Evolutionary conservation across 2,329 filamentous ascomycete species (phyloP).

Genomic region (Monilinia fructigena): DNA sequence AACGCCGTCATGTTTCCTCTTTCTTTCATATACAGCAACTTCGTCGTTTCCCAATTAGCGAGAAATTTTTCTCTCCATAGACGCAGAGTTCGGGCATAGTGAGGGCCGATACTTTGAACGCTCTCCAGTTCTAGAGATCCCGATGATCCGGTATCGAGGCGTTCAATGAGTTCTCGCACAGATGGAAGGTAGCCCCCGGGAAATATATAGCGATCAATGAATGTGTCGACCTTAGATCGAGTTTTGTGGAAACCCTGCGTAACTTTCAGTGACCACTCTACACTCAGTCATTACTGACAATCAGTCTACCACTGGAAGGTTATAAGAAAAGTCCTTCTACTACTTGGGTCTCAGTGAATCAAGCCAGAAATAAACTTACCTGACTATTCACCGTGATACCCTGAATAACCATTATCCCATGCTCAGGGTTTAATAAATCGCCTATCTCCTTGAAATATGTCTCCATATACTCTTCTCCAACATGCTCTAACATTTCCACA

Average conservation of each 20-base stretch:
- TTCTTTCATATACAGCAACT: conserved; percentile 54
- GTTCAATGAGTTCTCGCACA: conserved; percentile 52
- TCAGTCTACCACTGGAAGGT: background rate
- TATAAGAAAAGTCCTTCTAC: background rate
- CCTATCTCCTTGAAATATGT: conserved; percentile 62
- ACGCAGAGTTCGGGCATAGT: conserved; percentile 65
- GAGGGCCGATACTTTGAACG: conserved; percentile 68
- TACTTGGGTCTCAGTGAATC: background rate
- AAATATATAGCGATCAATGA: conserved; percentile 73
- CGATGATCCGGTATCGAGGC: conserved; percentile 57
- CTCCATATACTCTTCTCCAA: conserved; percentile 62
- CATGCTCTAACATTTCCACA: conserved; percentile 73
- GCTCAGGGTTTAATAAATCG: conserved; percentile 60
- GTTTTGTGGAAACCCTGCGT: conserved; percentile 23
- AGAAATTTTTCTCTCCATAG: conserved; percentile 67
- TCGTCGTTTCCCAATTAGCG: conserved; percentile 56
- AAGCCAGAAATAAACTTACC: background rate
- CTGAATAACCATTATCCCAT: conserved; percentile 67
- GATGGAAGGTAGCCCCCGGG: conserved; percentile 67
- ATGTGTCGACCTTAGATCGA: conserved; percentile 39
- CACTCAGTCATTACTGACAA: background rate
- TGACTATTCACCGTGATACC: conserved; percentile 63
- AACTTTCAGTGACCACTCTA: background rate
- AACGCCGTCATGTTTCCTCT: conserved; percentile 47
- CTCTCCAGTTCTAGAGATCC: conserved; percentile 62